Conservation (phyloP, 768 basidiomycete genomes). For the Phlebiopsis gigantea region DNA sequence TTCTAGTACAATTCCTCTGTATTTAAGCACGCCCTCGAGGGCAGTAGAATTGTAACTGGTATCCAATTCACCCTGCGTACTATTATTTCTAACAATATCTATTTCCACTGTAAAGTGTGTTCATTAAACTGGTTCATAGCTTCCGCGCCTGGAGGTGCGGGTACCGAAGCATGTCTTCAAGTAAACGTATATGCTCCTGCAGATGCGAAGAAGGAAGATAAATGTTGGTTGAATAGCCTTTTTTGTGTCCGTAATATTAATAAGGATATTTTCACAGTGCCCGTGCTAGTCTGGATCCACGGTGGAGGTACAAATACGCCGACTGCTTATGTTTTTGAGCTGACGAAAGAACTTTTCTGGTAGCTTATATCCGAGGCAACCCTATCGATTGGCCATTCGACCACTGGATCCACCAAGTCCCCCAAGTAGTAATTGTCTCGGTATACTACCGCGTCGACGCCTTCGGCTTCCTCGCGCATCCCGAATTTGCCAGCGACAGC, state of each 20-base stretch:
- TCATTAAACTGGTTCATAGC: slow-evolving; percentile 21
- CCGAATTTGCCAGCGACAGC: slow-evolving; percentile 36
- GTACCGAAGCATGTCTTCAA: slow-evolving; percentile 63
- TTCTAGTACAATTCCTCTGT: too few species aligned
- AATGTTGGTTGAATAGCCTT: slow-evolving; percentile 32
- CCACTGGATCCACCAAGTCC: slow-evolving; percentile 57
- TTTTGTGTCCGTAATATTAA: not conserved
- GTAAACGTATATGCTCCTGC: slow-evolving; percentile 60
- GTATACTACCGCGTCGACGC: slow-evolving; percentile 61
- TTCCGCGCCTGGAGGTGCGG: slow-evolving; percentile 57
- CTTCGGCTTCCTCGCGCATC: slow-evolving; percentile 56
- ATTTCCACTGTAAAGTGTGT: not conserved
- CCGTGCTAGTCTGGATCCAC: slow-evolving; percentile 37
- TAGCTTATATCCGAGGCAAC: slow-evolving; percentile 47
- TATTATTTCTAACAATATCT: too few species aligned
- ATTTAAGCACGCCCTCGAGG: too few species aligned
- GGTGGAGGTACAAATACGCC: slow-evolving; percentile 27
- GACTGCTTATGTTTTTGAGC: not conserved
- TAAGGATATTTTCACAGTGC: slow-evolving; percentile 21
- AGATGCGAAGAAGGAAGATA: slow-evolving; percentile 38
- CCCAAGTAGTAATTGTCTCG: slow-evolving; percentile 58
- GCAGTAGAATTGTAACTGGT: too few species aligned
- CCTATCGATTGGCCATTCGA: slow-evolving; percentile 64
- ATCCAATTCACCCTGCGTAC: too few species aligned
- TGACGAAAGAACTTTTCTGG: not conserved